Evolutionary conservation across 2,329 filamentous ascomycete genomes (phyloP).

Genomic region (Seiridium unicorne): DNA sequence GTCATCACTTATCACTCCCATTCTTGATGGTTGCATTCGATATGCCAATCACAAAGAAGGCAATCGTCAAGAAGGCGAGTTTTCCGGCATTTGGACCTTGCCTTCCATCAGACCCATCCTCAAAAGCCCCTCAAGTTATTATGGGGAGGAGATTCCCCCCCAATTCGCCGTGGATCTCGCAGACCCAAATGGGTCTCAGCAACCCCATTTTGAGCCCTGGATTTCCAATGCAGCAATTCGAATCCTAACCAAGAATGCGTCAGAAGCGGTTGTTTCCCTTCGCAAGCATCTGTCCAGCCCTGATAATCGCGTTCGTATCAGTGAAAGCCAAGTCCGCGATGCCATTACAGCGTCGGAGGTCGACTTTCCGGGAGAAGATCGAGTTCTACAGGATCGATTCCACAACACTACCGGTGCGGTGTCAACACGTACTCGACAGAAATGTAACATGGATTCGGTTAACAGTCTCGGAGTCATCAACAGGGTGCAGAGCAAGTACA

Average conservation of each 20-base stretch:
- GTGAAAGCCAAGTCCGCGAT: not conserved
- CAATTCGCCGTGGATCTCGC: not conserved
- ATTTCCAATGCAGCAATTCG: not conserved
- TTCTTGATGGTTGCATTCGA: too few species aligned
- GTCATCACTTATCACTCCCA: not conserved
- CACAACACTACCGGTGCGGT: not conserved
- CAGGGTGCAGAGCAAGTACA: not conserved
- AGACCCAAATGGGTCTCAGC: not conserved
- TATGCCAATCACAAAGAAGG: not conserved
- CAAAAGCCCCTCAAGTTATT: not conserved
- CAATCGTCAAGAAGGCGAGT: not conserved
- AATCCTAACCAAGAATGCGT: not conserved
- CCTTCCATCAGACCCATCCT: not conserved
- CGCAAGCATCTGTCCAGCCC: not conserved
- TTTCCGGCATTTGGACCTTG: not conserved
- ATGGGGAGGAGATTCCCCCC: not conserved
- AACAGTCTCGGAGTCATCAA: not conserved
- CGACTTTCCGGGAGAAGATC: slow-evolving; percentile 4
- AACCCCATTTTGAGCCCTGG: not conserved
- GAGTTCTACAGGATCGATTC: not conserved
- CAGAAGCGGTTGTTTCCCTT: not conserved
- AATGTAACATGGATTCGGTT: not conserved
- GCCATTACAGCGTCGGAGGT: not conserved
- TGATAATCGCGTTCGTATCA: not conserved
- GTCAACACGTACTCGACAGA: not conserved